Evolutionary conservation across 1,284 basidiomycete species (phyloP).

Genomic region (Trametes pubescens): DNA sequence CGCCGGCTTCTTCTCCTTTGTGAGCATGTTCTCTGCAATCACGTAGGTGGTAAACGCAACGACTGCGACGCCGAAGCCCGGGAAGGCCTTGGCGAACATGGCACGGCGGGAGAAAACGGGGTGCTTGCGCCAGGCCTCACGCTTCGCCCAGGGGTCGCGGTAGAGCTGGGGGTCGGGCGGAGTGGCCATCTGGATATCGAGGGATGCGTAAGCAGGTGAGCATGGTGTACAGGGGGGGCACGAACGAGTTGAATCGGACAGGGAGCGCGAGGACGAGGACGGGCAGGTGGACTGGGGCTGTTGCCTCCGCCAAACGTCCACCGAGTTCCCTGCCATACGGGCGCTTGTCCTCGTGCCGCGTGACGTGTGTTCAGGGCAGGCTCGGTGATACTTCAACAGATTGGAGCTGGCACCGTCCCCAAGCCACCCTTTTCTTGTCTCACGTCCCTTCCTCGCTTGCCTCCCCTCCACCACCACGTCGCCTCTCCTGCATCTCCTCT

Average conservation of each 20-base stretch:
- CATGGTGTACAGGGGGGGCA: conserved; percentile 5
- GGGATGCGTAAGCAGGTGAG: conserved; percentile 19
- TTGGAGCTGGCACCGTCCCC: conserved; percentile 35
- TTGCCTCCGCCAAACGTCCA: neutral
- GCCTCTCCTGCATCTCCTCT: conserved; percentile 28
- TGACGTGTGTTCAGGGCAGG: conserved; percentile 64
- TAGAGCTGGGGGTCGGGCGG: conserved; percentile 65
- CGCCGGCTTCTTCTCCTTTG: conserved; percentile 30
- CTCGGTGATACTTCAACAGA: conserved; percentile 52
- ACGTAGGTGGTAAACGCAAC: conserved; percentile 93
- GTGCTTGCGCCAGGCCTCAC: conserved; percentile 92
- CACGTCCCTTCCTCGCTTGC: conserved; percentile 41
- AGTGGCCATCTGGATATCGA: conserved; percentile 54
- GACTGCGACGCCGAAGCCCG: conserved; percentile 91
- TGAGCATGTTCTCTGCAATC: conserved; percentile 76
- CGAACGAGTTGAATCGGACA: conserved; percentile 19
- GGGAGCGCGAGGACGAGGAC: conserved; percentile 11
- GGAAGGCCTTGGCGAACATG: conserved; percentile 90
- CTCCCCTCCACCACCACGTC: conserved; percentile 28
- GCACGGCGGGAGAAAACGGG: conserved; percentile 86
- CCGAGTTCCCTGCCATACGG: conserved; percentile 20
- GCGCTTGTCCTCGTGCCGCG: conserved; percentile 25
- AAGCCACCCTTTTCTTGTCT: conserved; percentile 37
- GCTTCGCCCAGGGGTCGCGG: conserved; percentile 94
- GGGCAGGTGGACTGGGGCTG: conserved; percentile 4